A percentile compares a stretch with the other conserved stretches of the same genome.
These are phyloP conservation scores for Rhododendron williamsianum DNA, from an alignment of 148 eudicot genomes.

Conservation along the genomic window DNA sequence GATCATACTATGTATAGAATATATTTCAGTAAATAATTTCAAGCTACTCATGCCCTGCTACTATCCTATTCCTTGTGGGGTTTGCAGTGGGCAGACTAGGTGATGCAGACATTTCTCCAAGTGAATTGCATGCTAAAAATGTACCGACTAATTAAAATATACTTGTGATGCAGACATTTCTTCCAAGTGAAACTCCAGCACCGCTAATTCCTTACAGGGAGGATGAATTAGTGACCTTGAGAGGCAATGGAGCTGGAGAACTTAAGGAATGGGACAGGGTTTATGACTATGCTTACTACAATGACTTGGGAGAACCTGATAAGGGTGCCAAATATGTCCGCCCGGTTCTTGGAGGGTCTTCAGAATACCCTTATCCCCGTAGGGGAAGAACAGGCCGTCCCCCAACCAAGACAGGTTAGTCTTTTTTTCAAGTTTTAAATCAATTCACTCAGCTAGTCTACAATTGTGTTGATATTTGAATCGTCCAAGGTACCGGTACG, in stretches of 20 bases:
- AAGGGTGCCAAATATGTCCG: constrained; percentile 45
- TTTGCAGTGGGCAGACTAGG: background rate
- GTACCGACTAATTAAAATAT: background rate
- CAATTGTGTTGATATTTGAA: background rate
- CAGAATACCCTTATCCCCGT: constrained; percentile 75
- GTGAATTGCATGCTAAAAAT: background rate
- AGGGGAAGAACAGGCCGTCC: constrained; percentile 74
- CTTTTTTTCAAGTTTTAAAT: background rate
- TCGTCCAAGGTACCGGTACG: background rate
- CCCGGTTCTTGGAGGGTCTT: constrained; percentile 72
- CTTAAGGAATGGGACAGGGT: constrained; percentile 84
- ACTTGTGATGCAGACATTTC: constrained; percentile 40
- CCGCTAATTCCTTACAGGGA: constrained; percentile 43
- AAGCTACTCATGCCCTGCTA: background rate
- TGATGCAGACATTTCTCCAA: no score
- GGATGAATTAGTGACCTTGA: constrained; percentile 46
- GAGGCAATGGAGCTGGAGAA: constrained; percentile 65
- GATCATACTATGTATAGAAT: background rate
- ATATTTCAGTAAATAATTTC: background rate
- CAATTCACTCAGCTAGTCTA: background rate
- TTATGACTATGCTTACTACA: constrained; percentile 84
- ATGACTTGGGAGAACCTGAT: constrained; percentile 82
- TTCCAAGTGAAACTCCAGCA: constrained; percentile 61
- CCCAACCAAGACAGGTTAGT: constrained; percentile 57
- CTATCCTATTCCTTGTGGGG: background rate